Base-by-base conservation (phyloP, 805 yeast species). In the Ogataea angusta region DNA sequence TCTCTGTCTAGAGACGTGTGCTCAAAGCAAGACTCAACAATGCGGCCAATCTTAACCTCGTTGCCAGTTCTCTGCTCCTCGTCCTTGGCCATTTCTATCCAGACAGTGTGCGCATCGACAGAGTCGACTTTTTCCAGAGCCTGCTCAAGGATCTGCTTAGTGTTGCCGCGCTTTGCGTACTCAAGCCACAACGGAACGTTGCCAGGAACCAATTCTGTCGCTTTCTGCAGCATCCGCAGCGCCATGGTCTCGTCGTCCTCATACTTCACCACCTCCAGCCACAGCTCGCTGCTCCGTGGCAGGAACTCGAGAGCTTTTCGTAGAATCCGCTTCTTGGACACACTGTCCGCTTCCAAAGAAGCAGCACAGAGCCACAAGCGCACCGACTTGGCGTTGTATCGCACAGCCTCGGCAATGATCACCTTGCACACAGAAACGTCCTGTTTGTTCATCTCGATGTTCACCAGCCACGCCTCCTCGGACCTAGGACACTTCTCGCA, bases 391-490 rank as follows among this genome's bases (percentile, higher is more conserved):
- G 78, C 72, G 45, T 80, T 76, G 49, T 63, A 70, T 40, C 67
- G 64, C 2, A 90, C 71, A 0, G 85, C 95, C 34, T 82, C 79
- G 0, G 83, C 74, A 2, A 81, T 80, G 10, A 89, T 69, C 1
- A 69, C 62, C 53, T 76, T 80, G 36, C 85, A 73, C 12, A 71
- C 56, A 30, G 62, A 63, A 2, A 59, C 18, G 34, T 76, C 73
- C 8, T 59, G 54, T 3, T 62, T 61, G 54, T 87, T 79, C 10
- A 90, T 63, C 34, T 86, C 69, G 5, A 91, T 67, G 54, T 75
- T 82, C 47, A 86, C 95, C 6, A 90, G 59, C 99, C 99, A 91
- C 0, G 89, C 68, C 10, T 77, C 83, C 43, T 81, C 95, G 49
- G 70, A 76, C 28, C 64, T 66, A 0, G 89, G 86, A 48, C 90